Evolutionary conservation across 441 rosid genomes (phyloP), one percentile per base, ranked within the genome.

Genomic region (Brassica balearica): DNA sequence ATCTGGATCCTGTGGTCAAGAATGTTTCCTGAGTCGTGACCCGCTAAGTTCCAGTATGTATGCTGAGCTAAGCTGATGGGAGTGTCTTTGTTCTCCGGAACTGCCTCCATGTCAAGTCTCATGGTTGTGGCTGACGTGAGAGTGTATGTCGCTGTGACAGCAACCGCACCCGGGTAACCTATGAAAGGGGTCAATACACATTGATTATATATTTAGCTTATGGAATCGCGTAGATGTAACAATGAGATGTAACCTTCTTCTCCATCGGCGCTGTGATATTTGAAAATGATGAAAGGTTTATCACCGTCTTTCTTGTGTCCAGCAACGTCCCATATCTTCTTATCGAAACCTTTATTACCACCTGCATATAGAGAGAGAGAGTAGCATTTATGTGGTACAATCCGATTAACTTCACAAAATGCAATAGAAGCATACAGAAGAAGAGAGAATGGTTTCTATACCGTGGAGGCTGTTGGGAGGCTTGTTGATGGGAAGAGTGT

Each of bases 401-500:
- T 65, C 61, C 8, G 12, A 34, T 20, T 34, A 48, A 23, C n/a
- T 64, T 71, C 8, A 2, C 1, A 36, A 36, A 46, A 10, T n/a
- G 53, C n/a, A 51, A 23, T 6, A 34, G 17, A 68, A 72, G 5
- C 6, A 20, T 56, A 34, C 17, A 25, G 65, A 72, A 48, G 29
- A 56, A 48, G 32, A 29, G 72, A 46, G 68, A 58, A 17, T 8
- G 60, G 69, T 34, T 6, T 8, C 1, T 25, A 17, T 79, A 95
- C 99, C 98, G 17, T 93, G 99, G 69, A 95, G 94, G 74, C 99
- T 91, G 83, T 91, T 91, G 15, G 99, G 99, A 43, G 92, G 92
- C 78, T 80, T 90, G 92, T 95, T 93, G 73, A 95, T 78, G 2
- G 97, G 92, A 83, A 95, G 81, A 48, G 87, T 78, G 79, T 91